phyloP scores from a whole-genome alignment of 352 stramenopile genomes.

The Phytophthora fragariae region DNA sequence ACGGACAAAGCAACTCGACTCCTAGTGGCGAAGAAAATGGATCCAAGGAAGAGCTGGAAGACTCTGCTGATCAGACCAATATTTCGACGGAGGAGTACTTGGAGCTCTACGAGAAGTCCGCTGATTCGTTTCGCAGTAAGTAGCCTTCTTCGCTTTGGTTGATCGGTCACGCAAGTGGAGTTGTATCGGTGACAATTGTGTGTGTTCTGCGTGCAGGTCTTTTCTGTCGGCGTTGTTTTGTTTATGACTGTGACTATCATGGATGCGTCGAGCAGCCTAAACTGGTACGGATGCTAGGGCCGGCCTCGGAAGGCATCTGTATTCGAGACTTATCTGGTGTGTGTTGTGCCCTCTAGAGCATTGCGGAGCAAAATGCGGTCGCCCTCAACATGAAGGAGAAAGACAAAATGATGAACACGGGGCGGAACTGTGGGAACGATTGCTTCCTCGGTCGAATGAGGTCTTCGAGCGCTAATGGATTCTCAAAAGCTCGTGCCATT shows the following conservation, averaged over 20 bases:
- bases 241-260: slow-evolving; percentile 89
- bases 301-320: background rate
- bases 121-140: slow-evolving; percentile 78
- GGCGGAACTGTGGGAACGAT: slow-evolving; percentile 78
- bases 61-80: slow-evolving; percentile 16
- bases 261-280: slow-evolving; percentile 63
- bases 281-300: slow-evolving; percentile 42
- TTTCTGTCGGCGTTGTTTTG: slow-evolving; percentile 83
- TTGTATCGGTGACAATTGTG: background rate
- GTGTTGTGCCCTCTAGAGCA: slow-evolving; percentile 41
- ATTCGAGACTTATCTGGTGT: background rate
- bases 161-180: background rate
- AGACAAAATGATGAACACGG: slow-evolving; percentile 51
- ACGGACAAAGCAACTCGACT: slow-evolving; percentile 11
- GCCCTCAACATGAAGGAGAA: slow-evolving; percentile 52
- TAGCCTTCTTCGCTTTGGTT: background rate
- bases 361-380: slow-evolving; percentile 73
- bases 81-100: slow-evolving; percentile 53
- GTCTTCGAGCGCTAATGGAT: slow-evolving; percentile 33
- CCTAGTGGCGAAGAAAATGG: background rate
- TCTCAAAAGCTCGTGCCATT: slow-evolving; percentile 64
- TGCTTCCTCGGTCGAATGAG: slow-evolving; percentile 71
- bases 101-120: slow-evolving; percentile 61
- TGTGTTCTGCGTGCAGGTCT: slow-evolving; percentile 46
- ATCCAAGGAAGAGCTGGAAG: slow-evolving; percentile 4